Conservation (phyloP, 345 rosid species). For the Boechera divaricarpa region DNA sequence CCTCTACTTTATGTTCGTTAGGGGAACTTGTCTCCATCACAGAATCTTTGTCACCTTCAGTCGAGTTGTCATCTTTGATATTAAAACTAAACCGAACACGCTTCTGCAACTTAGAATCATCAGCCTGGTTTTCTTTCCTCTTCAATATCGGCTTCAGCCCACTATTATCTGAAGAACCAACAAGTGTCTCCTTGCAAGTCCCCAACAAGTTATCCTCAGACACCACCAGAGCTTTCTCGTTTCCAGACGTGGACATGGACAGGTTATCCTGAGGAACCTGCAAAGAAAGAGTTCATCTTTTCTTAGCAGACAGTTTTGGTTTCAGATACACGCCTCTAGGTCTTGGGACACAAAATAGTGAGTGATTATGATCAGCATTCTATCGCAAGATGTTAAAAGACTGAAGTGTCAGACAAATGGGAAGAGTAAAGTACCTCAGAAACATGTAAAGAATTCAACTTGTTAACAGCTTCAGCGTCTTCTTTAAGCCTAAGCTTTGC, state of each 20-base stretch:
- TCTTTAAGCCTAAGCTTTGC: slow-evolving; percentile 75
- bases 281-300: slow-evolving; percentile 4
- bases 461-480: slow-evolving; percentile 73
- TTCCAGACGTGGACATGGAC: slow-evolving; percentile 5
- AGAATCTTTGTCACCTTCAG: slow-evolving; percentile 47
- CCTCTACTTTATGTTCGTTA: slow-evolving; percentile 33
- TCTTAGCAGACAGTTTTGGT: background rate
- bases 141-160: slow-evolving; percentile 74
- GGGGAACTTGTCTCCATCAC: slow-evolving; percentile 39
- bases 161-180: slow-evolving; percentile 47
- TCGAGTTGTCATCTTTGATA: slow-evolving; percentile 38
- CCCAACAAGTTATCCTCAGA: slow-evolving; percentile 26
- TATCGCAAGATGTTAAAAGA: background rate
- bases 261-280: slow-evolving; percentile 24
- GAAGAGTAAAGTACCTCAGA: slow-evolving; percentile 45
- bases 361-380: background rate
- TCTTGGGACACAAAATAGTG: background rate
- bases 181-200: slow-evolving; percentile 15
- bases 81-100: slow-evolving; percentile 85
- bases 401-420: background rate
- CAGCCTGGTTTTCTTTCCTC: slow-evolving; percentile 60
- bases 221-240: slow-evolving; percentile 29
- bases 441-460: slow-evolving; percentile 57
- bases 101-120: slow-evolving; percentile 66
- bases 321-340: background rate